phyloP scores from a whole-genome alignment of 2,329 filamentous ascomycete species.

The Ilyonectria destructans region DNA sequence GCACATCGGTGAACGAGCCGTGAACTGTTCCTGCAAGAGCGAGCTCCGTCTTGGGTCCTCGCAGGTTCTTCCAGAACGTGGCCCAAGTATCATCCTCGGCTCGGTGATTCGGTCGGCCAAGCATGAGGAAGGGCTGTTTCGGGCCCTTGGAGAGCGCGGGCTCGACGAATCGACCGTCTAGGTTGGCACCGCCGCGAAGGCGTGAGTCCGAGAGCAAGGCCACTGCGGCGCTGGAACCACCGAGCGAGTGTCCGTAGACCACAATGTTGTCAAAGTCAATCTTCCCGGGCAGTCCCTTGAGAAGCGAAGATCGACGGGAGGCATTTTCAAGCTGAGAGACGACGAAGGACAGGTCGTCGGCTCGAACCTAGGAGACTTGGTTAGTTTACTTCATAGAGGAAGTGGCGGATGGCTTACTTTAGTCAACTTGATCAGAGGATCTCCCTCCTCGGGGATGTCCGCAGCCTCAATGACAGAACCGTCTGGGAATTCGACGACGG shows the following conservation, averaged over 20 bases:
- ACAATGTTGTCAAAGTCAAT: constrained; percentile 51
- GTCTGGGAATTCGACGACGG: constrained; percentile 64
- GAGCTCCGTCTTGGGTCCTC: constrained; percentile 46
- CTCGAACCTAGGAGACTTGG: constrained; percentile 49
- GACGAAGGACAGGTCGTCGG: constrained; percentile 57
- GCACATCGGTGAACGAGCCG: constrained; percentile 53
- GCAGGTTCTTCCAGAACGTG: constrained; percentile 49
- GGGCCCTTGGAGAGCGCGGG: constrained; percentile 50
- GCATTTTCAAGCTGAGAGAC: constrained; percentile 52
- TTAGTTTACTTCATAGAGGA: accelerated
- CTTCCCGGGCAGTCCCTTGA: constrained; percentile 43
- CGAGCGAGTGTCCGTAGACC: constrained; percentile 59
- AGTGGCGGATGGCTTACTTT: constrained; percentile 24
- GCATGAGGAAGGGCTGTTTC: constrained; percentile 50
- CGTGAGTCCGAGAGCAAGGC: constrained; percentile 52
- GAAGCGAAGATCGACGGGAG: constrained; percentile 32
- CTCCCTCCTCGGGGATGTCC: constrained; percentile 31
- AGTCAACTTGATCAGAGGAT: constrained; percentile 38
- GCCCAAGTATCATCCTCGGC: constrained; percentile 53
- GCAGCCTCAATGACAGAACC: constrained; percentile 49
- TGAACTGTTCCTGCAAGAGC: constrained; percentile 49
- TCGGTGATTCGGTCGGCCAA: constrained; percentile 51
- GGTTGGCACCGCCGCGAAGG: constrained; percentile 57
- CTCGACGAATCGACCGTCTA: constrained; percentile 59
- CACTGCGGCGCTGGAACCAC: constrained; percentile 56